Evolutionary conservation across 352 stramenopile genomes (phyloP), one percentile per base, ranked within the genome.

Genomic region (Phytophthora tentaculata): DNA sequence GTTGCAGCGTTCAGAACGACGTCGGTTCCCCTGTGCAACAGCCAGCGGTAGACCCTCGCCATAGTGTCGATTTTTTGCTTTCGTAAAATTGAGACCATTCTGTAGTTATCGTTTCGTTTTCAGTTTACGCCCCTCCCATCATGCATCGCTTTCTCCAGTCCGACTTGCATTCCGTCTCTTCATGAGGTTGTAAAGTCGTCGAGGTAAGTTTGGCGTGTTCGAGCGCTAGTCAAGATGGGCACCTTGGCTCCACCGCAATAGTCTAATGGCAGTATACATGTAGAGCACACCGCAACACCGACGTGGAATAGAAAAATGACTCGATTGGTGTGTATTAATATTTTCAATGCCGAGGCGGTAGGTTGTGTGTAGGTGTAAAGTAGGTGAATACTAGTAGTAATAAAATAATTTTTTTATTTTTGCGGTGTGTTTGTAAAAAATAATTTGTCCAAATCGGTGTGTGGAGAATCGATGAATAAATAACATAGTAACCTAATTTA

Each of bases 11-110:
- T 28, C 48, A 69, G 17, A 26, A 53, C 22, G 56, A 53, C 7
- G 41, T 13, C 43, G n/a, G 12, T 32, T 52, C 45, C 28, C 26
- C 32, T 14, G 44, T 50, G 6, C 32, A 58, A 35, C 54, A 64
- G 13, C 20, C 39, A 23, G 43, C 3, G 13, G 35, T 61, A 13
- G 69, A 80, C 44, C 76, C 48, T 56, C 71, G 73, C 12, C 72
- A 78, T 45, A 68, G 69, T 24, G 24, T 86, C 48, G 73, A 79
- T 43, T 86, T 83, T 41, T 28, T 86, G 62, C 69, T 86, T 23
- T 76, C 71, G 17, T 80, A 83, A 68, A 48, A 22, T 39, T 68
- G 13, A 60, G 20, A 54, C 13, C 35, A 20, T 16, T 49, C 57
- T 61, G 63, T 74, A 71, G 67, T 77, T 77, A 74, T 74, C 43